Evolutionary conservation across 441 rosid genomes (phyloP).

Genomic region (Populus tomentosa): DNA sequence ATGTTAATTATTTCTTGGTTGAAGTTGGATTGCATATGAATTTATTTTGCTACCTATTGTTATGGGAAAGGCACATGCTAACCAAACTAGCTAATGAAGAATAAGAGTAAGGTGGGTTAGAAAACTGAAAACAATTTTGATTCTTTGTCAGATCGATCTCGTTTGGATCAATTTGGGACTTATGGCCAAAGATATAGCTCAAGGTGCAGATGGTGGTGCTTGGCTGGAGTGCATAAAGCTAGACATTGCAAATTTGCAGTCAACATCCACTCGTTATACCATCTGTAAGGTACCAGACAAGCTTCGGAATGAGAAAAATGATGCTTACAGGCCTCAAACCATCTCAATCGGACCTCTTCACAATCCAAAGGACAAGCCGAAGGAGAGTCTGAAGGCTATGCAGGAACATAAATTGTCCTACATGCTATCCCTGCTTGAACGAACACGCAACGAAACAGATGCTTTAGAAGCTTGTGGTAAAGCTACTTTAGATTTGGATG

Average conservation of each 20-base stretch:
- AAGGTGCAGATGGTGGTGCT: background rate
- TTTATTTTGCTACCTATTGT: background rate
- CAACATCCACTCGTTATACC: background rate
- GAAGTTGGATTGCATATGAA: background rate
- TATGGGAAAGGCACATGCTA: background rate
- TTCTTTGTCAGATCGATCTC: background rate
- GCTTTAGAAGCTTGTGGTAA: background rate
- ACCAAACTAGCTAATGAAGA: background rate
- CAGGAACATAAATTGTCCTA: background rate
- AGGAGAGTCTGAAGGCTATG: background rate
- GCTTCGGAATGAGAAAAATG: background rate
- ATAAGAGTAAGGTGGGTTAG: background rate
- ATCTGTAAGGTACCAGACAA: background rate
- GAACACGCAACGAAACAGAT: background rate
- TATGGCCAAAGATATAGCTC: background rate
- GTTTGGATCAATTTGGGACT: background rate
- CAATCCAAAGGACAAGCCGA: background rate
- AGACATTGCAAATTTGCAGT: background rate
- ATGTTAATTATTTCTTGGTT: background rate
- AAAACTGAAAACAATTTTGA: background rate
- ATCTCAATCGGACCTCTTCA: constrained; percentile 10
- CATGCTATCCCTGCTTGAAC: background rate
- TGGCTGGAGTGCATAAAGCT: background rate
- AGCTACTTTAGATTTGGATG: background rate
- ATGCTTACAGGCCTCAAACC: background rate